Evolutionary conservation across 2,329 filamentous ascomycete species (phyloP).

Genomic region (Aspergillus novoparasiticus): DNA sequence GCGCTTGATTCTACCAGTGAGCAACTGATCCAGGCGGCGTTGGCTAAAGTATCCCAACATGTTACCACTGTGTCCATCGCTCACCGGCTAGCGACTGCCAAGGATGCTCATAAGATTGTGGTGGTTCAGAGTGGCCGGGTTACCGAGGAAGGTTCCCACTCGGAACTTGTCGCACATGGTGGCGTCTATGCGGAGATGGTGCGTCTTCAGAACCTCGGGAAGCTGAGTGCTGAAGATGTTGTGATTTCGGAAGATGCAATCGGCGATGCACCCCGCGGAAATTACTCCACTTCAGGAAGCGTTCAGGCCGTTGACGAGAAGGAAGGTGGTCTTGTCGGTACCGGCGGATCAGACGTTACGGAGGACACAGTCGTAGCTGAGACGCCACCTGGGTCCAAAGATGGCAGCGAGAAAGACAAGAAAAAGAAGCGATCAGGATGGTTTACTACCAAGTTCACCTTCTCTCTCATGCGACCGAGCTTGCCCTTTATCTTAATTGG

Average conservation of each 20-base stretch:
- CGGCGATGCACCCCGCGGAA: conserved; percentile 17
- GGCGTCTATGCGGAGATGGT: conserved; percentile 55
- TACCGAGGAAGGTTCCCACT: conserved; percentile 37
- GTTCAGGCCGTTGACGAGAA: conserved; percentile 22
- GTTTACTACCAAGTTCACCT: conserved; percentile 34
- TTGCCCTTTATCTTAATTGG: conserved; percentile 49
- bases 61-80: conserved; percentile 41
- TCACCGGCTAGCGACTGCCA: conserved; percentile 40
- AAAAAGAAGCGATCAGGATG: conserved; percentile 23
- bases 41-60: conserved; percentile 30
- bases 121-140: conserved; percentile 38
- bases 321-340: conserved; percentile 17
- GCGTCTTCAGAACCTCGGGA: conserved; percentile 45
- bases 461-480: conserved; percentile 48
- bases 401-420: conserved; percentile 17
- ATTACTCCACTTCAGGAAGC: conserved; percentile 14
- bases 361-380: conserved; percentile 21
- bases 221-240: conserved; percentile 23
- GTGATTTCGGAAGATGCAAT: conserved; percentile 21
- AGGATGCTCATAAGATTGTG: conserved; percentile 42
- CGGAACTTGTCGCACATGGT: conserved; percentile 33
- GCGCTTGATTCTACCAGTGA: conserved; percentile 41
- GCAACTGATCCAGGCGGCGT: conserved; percentile 36
- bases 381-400: conserved; percentile 13
- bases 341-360: conserved; percentile 22